phyloP scores from a whole-genome alignment of 2,329 filamentous ascomycete genomes.

The Colletotrichum sp. region DNA sequence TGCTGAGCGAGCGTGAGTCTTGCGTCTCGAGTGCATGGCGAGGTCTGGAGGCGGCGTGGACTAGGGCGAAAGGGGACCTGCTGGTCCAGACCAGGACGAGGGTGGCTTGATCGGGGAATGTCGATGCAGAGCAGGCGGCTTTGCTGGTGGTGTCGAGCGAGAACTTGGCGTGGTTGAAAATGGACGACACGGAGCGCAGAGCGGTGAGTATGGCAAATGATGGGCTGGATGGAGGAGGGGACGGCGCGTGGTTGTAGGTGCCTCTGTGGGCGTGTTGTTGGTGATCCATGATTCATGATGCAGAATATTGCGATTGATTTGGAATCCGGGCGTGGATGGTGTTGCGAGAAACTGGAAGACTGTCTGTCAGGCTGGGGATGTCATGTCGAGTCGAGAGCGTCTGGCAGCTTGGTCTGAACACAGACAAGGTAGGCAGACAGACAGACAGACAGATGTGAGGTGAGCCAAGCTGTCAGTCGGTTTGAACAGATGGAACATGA shows the following conservation, averaged over 20 bases:
- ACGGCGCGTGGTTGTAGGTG: neutral
- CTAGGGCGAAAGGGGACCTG: neutral
- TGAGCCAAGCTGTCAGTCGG: neutral
- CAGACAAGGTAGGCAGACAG: neutral
- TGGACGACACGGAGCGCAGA: neutral
- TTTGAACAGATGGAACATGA: neutral
- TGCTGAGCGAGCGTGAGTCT: neutral
- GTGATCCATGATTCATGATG: constrained; percentile 12
- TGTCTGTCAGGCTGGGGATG: neutral
- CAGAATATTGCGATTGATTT: neutral
- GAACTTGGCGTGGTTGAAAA: neutral
- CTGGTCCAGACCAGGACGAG: constrained; percentile 1
- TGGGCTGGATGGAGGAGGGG: neutral
- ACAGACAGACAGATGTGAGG: neutral
- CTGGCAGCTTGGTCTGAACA: neutral
- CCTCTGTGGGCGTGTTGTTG: neutral
- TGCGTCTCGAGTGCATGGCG: neutral
- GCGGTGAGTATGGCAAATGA: constrained; percentile 1
- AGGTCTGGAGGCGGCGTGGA: neutral
- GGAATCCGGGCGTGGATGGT: neutral
- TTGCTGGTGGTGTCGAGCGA: neutral
- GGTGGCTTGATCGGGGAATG: constrained; percentile 7
- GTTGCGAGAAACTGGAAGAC: neutral
- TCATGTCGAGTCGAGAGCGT: neutral
- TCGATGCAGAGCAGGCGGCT: neutral